Conservation (phyloP, 768 basidiomycete species). For the Naganishia antarctica region DNA sequence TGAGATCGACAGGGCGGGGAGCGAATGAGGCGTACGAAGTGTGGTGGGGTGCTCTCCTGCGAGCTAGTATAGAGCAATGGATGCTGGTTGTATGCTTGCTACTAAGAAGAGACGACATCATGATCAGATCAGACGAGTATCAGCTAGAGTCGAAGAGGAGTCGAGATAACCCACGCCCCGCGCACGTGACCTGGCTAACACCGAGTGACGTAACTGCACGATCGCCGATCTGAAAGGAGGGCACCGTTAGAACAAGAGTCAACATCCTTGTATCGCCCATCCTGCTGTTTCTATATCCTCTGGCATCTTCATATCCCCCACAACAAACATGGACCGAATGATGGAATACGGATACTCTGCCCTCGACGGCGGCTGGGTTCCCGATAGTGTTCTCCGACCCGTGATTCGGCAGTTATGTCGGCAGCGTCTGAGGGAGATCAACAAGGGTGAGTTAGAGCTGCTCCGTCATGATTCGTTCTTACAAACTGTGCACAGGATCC, state of each 20-base stretch:
- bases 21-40: too few species aligned
- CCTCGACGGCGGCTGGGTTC: conserved; percentile 57
- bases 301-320: neutral
- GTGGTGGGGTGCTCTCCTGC: too few species aligned
- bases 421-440: conserved; percentile 60
- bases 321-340: conserved; percentile 2
- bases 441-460: conserved; percentile 52
- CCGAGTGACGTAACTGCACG: neutral
- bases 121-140: too few species aligned
- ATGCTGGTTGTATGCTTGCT: too few species aligned
- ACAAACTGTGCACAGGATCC: conserved; percentile 29
- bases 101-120: too few species aligned
- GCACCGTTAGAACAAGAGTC: too few species aligned
- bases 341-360: conserved; percentile 44
- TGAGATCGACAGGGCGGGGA: too few species aligned
- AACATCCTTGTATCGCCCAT: neutral
- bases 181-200: too few species aligned
- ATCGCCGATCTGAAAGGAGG: neutral
- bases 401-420: conserved; percentile 56
- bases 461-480: neutral
- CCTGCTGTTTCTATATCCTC: neutral
- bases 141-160: too few species aligned
- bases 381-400: conserved; percentile 58
- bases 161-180: too few species aligned
- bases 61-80: too few species aligned